Evolutionary conservation across 2,329 filamentous ascomycete species (phyloP).

Genomic region (Didymella lethalis): DNA sequence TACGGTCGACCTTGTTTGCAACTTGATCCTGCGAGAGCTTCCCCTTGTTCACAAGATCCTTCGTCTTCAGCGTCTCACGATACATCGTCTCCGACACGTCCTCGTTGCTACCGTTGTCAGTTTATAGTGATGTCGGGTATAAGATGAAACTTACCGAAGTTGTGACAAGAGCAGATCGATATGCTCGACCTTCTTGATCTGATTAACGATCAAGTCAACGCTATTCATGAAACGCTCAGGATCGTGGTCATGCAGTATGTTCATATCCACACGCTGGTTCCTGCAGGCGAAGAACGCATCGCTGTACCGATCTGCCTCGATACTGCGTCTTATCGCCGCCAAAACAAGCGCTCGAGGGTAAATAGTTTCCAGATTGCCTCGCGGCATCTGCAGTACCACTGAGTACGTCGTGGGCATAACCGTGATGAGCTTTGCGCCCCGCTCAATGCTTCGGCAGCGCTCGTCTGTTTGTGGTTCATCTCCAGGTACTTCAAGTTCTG

Average conservation of each 20-base stretch:
- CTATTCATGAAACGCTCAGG: slow-evolving; percentile 83
- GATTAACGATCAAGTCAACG: slow-evolving; percentile 79
- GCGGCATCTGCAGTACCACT: slow-evolving; percentile 90
- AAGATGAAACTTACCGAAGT: slow-evolving; percentile 66
- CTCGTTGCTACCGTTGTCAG: slow-evolving; percentile 67
- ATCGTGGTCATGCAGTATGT: slow-evolving; percentile 93
- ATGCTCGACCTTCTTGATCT: slow-evolving; percentile 80
- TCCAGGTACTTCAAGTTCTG: slow-evolving; percentile 80
- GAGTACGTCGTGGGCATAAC: slow-evolving; percentile 88
- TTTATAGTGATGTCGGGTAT: neutral
- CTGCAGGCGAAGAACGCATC: slow-evolving; percentile 87
- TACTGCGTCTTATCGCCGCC: slow-evolving; percentile 82
- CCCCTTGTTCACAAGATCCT: slow-evolving; percentile 30
- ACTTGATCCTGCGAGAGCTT: slow-evolving; percentile 32
- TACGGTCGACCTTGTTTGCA: slow-evolving; percentile 77
- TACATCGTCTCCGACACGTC: slow-evolving; percentile 96
- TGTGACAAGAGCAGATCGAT: slow-evolving; percentile 93
- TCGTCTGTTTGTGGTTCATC: slow-evolving; percentile 94
- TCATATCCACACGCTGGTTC: slow-evolving; percentile 95
- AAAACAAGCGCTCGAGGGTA: slow-evolving; percentile 92
- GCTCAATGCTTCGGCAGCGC: slow-evolving; percentile 88
- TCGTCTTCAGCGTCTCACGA: slow-evolving; percentile 74
- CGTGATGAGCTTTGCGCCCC: slow-evolving; percentile 84
- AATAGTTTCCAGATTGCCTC: slow-evolving; percentile 94
- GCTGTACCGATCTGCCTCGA: slow-evolving; percentile 81